These are phyloP conservation scores for Inga laurina DNA, from an alignment of 306 rosid genomes.

Conservation along the genomic window DNA sequence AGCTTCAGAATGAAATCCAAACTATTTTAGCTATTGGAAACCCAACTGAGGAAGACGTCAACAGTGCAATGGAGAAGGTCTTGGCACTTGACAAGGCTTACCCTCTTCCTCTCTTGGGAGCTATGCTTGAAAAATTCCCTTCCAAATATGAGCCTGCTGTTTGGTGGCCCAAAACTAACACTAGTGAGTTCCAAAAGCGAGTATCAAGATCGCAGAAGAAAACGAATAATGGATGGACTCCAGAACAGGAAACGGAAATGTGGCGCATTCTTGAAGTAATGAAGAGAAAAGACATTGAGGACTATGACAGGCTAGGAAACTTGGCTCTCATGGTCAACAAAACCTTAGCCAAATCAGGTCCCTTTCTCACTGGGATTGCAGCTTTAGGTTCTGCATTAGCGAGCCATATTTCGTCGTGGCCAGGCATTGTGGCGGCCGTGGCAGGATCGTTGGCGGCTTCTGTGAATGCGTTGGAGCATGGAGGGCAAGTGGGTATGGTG, in stretches of 20 bases:
- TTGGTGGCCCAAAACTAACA: background rate
- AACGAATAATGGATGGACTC: constrained; percentile 10
- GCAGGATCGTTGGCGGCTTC: background rate
- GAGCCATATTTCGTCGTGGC: background rate
- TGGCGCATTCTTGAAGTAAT: constrained; percentile 33
- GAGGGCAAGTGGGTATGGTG: background rate
- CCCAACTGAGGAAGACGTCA: constrained; percentile 48
- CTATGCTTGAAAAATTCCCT: background rate
- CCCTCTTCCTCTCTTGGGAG: background rate
- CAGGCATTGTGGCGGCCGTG: background rate
- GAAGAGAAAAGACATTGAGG: background rate
- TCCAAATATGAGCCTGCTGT: background rate
- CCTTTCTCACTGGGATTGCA: background rate
- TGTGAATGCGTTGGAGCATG: background rate
- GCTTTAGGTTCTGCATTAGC: background rate
- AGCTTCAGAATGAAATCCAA: constrained; percentile 35
- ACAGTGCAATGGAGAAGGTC: constrained; percentile 40
- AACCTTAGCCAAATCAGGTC: background rate
- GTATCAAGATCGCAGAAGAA: background rate
- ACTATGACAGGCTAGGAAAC: background rate
- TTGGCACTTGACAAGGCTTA: constrained; percentile 35
- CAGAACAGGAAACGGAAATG: constrained; percentile 47
- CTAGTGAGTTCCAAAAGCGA: background rate
- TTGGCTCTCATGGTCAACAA: background rate
- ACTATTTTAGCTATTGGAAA: constrained; percentile 34